Base-by-base conservation (phyloP, 2,329 filamentous ascomycete genomes). In the Colletotrichum limetticola region DNA sequence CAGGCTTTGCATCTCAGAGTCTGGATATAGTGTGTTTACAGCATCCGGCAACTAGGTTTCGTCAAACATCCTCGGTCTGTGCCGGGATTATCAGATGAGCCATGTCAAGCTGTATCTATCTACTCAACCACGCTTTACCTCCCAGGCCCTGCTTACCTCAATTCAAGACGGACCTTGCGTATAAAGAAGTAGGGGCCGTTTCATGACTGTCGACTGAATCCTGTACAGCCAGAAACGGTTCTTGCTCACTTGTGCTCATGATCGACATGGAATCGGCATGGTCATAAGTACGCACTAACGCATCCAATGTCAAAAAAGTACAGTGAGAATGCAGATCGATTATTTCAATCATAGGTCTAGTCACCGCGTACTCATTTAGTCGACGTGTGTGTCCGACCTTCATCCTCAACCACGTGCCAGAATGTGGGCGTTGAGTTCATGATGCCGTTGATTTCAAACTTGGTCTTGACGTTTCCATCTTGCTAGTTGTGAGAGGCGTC, bases 1-100 rank as follows among this genome's bases (percentile, higher is more conserved):
- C 42, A 46, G 30, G 12, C 49, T 12, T 32, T 53, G 61, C 42
- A 59, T 22, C 62, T 70, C 63, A 65, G n/a, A 56, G 42, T 22
- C 4, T 55, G 30, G 49, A 26, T 26, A 30, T 7, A 26, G n/a
- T 4, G 3, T 22, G 57, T 61, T 46, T 49, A 22, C 7, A 30
- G 35, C 37, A 24, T n/a, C 26, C 24, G 30, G 26, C 9, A 19
- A 37, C 35, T 37, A 35, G 11, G 30, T 14, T 37, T 59, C 8
- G 3, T 24, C 22, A 26, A 58, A 30, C n/a, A n/a, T 30, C 16
- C 55, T 58, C 28, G 28, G 55, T 5, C 12, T 60, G 32, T 30
- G n/a, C 37, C 28, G n/a, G n/a, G 3, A 26, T 32, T 53, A 49
- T 14, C 61, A 63, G 28, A 58, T 32, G 56, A 49, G 42, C 16